Conservation (phyloP, 352 stramenopile genomes). For the Plasmopara halstedii region DNA sequence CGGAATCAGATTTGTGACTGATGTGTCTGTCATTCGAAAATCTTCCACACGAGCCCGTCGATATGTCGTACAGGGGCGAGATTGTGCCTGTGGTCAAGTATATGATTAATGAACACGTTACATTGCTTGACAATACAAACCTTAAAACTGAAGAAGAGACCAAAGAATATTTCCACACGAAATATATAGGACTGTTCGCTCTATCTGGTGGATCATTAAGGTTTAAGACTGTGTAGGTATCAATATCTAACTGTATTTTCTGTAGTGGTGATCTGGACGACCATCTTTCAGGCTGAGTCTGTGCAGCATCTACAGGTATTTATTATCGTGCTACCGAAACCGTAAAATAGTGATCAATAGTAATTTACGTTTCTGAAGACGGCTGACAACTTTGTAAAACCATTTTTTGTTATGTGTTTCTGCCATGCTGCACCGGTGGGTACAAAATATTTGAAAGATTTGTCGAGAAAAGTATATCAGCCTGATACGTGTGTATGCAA, state of each 20-base stretch:
- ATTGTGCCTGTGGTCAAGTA: conserved; percentile 14
- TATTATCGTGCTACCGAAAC: not conserved
- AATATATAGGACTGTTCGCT: conserved; percentile 13
- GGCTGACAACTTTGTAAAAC: conserved; percentile 21
- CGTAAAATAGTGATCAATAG: not conserved
- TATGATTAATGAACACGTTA: conserved; percentile 14
- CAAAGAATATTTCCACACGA: conserved; percentile 12
- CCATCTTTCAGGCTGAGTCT: conserved; percentile 22
- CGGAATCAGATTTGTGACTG: too few species aligned
- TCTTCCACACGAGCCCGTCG: too few species aligned
- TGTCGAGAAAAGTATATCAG: not conserved
- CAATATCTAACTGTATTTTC: not conserved
- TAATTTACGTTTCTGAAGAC: conserved; percentile 1
- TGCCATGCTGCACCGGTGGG: conserved; percentile 31
- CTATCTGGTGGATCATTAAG: conserved; percentile 6
- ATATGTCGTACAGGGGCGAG: conserved; percentile 7
- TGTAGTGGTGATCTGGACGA: conserved; percentile 21
- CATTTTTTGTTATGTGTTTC: conserved; percentile 51
- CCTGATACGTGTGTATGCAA: not conserved
- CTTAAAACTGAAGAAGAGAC: conserved; percentile 9
- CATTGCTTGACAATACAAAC: conserved; percentile 12
- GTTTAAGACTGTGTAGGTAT: not conserved
- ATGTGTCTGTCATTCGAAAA: too few species aligned
- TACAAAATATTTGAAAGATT: not conserved
- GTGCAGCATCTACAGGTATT: conserved; percentile 23